These are phyloP conservation scores for Hemerocallis citrina DNA, from an alignment of 106 monocot genomes.

Conservation along the genomic window DNA sequence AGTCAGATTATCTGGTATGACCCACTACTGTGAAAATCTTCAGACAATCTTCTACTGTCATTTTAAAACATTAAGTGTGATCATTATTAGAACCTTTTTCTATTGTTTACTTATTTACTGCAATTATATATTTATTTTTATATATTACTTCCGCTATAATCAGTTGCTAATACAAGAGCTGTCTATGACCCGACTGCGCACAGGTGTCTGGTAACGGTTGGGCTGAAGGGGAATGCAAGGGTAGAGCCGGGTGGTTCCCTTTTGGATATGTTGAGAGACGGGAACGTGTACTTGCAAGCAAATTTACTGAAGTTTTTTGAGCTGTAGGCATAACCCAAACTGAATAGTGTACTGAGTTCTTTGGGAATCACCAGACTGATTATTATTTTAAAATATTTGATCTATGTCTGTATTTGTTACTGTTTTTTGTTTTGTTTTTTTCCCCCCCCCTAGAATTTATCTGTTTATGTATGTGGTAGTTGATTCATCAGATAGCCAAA, in stretches of 20 bases:
- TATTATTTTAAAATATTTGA: too few relatives aligned
- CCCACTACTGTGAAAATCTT: too few relatives aligned
- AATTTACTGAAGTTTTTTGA: slow-evolving; percentile 66
- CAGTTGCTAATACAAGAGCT: neutral
- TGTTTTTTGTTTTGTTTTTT: neutral
- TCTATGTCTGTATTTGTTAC: neutral
- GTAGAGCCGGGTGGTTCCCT: slow-evolving; percentile 97
- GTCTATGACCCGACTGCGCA: neutral
- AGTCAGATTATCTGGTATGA: too few relatives aligned
- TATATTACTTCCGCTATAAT: too few relatives aligned
- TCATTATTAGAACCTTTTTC: too few relatives aligned
- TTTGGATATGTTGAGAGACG: slow-evolving; percentile 68
- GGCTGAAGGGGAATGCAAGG: slow-evolving; percentile 97
- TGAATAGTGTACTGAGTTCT: neutral
- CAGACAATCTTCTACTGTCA: too few relatives aligned
- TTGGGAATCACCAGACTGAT: neutral
- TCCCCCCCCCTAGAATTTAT: neutral
- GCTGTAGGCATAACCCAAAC: neutral
- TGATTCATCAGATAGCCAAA: neutral
- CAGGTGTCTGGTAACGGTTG: slow-evolving; percentile 83
- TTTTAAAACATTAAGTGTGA: too few relatives aligned
- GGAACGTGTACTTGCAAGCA: slow-evolving; percentile 89
- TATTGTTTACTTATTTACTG: neutral
- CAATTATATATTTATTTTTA: too few relatives aligned
- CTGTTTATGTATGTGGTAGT: neutral